Percentiles rank a stretch among this genome's conserved stretches.
Conservation (phyloP, 148 eudicot species). For the Talinum fruticosum region DNA sequence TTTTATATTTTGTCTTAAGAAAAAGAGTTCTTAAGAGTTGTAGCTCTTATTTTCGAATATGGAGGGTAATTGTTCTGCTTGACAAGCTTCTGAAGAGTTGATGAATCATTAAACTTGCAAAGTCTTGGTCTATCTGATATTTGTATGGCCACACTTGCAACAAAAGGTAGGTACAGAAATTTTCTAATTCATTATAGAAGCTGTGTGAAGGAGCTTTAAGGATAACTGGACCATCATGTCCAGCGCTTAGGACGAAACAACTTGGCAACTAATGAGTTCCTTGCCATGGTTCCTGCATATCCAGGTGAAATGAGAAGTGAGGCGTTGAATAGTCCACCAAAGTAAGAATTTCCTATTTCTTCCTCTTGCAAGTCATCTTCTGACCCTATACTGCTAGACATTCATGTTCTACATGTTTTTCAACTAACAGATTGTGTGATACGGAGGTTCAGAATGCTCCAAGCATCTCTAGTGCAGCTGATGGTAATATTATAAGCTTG, state of each 20-base stretch:
- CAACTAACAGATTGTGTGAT: slow-evolving; percentile 18
- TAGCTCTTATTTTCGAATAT: neutral
- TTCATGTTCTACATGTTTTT: slow-evolving; percentile 4
- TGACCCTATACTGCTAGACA: neutral
- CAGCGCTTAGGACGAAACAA: neutral
- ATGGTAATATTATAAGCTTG: slow-evolving; percentile 19
- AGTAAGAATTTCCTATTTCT: slow-evolving; percentile 28
- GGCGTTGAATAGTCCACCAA: slow-evolving; percentile 37
- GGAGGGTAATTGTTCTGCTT: slow-evolving; percentile 30
- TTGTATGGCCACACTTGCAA: slow-evolving; percentile 76
- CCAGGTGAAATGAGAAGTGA: slow-evolving; percentile 42
- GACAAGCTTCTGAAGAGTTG: slow-evolving; percentile 53
- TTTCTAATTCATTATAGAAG: neutral
- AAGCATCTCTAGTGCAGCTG: slow-evolving; percentile 22
- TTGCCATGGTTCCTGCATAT: slow-evolving; percentile 11
- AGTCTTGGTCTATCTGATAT: slow-evolving; percentile 83
- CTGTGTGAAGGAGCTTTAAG: neutral
- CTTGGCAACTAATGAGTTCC: slow-evolving; percentile 3
- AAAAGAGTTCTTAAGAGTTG: neutral
- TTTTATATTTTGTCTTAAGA: neutral
- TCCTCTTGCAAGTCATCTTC: neutral
- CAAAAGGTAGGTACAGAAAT: slow-evolving; percentile 58
- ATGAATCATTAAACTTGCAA: slow-evolving; percentile 64
- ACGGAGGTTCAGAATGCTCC: slow-evolving; percentile 25
- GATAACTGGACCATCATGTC: neutral